Percentiles rank a stretch among this genome's conserved stretches.
phyloP scores from a whole-genome alignment of 192 early-diverging fungal genomes.

The Nowakowskiella sp. region DNA sequence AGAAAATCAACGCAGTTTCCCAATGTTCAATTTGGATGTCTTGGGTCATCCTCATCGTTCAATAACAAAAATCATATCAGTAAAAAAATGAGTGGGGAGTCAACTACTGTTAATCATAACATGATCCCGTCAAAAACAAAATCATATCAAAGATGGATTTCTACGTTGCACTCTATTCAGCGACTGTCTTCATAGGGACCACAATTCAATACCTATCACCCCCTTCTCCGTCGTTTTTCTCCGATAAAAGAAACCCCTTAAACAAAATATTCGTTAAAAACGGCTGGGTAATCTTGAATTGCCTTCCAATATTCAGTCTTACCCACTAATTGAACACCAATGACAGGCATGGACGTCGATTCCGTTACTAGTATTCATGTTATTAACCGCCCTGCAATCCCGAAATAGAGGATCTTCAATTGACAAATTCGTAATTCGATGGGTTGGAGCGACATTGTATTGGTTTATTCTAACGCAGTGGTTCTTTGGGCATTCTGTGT shows the following conservation, averaged over 20 bases:
- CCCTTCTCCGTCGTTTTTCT: constrained; percentile 34
- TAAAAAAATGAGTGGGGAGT: too few relatives aligned
- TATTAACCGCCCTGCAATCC: constrained; percentile 11
- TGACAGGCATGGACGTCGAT: constrained; percentile 61
- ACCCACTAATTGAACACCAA: neutral
- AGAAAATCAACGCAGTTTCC: too few relatives aligned
- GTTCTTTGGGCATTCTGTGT: constrained; percentile 71
- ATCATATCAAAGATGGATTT: too few relatives aligned
- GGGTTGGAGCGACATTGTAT: constrained; percentile 61
- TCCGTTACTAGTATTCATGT: constrained; percentile 45
- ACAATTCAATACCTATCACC: constrained; percentile 2
- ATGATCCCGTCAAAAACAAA: too few relatives aligned
- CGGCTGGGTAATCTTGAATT: constrained; percentile 55
- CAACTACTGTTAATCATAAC: too few relatives aligned
- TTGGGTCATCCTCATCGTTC: too few relatives aligned
- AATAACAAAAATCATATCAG: too few relatives aligned
- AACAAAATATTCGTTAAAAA: constrained; percentile 73
- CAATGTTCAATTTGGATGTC: too few relatives aligned
- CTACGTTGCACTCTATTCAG: too few relatives aligned
- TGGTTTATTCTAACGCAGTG: constrained; percentile 81
- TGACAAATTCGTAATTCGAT: too few relatives aligned
- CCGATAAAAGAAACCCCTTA: constrained; percentile 65
- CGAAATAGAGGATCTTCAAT: too few relatives aligned
- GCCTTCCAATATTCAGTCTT: neutral
- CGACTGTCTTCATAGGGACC: constrained; percentile 24